Base-by-base conservation (phyloP, 1,139 yeast species). In the Scheffersomyces segobiensis region DNA sequence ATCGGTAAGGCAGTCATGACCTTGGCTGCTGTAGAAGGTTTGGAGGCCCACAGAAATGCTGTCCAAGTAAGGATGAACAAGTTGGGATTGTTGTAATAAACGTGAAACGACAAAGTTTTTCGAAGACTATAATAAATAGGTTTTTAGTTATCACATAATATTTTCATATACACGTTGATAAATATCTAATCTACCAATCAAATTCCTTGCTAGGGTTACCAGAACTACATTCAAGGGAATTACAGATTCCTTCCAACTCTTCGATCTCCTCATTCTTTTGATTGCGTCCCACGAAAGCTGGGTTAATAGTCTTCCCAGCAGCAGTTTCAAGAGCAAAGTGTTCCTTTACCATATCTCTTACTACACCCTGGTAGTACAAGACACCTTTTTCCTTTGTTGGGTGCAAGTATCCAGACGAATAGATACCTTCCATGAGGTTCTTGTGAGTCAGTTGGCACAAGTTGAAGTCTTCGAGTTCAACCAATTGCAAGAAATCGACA, bases 1-100 rank as follows among this genome's bases (percentile, higher is more conserved):
- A 93, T 95, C 63, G 99, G 99, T 46, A 87, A 86, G 66, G 98
- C 98, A 1, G 98, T 96, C 20, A 95, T 95, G 96, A 87, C 93
- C 39, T 84, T 95, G 63, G 99, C 99, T n/a, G 93, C 87, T 53
- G 96, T 93, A 52, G 99, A 95, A 77, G 99, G 99, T 1, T 83
- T 95, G 61, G 98, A 93, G 73, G 99, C 95, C 14, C 99, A 95
- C 79, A 87, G 98, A 75, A 91, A 93, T 71, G 99, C 99, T 10
- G 97, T 93, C 55, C 92, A 92, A 73, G 88, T 95, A 52, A 87
- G 99, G 80, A 87, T 93, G 90, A 92, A 88, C 63, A 88, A 89
- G 69, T 77, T 90, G 56, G 93, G 93, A 18, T 75, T 80, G 58
- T 62, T 48, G 50, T 48, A 48, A 20, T 14, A 19, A 19, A 8